These are phyloP conservation scores for Endoconidiophora polonica DNA, from an alignment of 2,329 filamentous ascomycete genomes.

Conservation along the genomic window DNA sequence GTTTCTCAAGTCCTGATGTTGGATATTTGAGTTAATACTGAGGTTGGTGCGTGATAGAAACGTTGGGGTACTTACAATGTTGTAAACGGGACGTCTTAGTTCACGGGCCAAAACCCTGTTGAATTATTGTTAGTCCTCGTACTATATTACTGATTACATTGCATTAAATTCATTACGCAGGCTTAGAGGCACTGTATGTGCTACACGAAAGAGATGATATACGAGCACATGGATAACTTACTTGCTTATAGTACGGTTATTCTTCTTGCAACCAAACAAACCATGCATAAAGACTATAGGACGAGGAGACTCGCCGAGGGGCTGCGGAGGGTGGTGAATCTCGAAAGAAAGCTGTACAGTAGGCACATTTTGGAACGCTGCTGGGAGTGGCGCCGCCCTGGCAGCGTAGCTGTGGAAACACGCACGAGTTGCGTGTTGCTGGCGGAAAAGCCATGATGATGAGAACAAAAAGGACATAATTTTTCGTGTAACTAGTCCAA, in stretches of 20 bases:
- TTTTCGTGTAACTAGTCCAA: background rate
- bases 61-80: constrained; percentile 41
- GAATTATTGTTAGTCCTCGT: background rate
- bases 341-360: constrained; percentile 41
- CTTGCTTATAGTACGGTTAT: constrained; percentile 91
- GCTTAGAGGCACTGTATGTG: background rate
- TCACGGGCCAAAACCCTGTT: constrained; percentile 63
- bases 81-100: constrained; percentile 64
- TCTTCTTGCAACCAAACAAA: constrained; percentile 87
- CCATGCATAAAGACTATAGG: constrained; percentile 85
- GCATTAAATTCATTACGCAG: background rate
- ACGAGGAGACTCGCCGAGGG: constrained; percentile 23
- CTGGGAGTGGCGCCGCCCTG: background rate
- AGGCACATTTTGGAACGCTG: constrained; percentile 4
- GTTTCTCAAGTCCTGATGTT: constrained; percentile 63
- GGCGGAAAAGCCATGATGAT: background rate
- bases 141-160: background rate
- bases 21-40: constrained; percentile 13
- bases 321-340: constrained; percentile 41
- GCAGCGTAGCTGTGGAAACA: constrained; percentile 6
- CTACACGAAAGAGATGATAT: constrained; percentile 2
- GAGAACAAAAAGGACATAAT: constrained; percentile 7
- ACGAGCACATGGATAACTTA: constrained; percentile 28
- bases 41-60: background rate
- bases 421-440: background rate